Evolutionary conservation across 352 stramenopile species (phyloP).

Genomic region (Phytophthora pisi): DNA sequence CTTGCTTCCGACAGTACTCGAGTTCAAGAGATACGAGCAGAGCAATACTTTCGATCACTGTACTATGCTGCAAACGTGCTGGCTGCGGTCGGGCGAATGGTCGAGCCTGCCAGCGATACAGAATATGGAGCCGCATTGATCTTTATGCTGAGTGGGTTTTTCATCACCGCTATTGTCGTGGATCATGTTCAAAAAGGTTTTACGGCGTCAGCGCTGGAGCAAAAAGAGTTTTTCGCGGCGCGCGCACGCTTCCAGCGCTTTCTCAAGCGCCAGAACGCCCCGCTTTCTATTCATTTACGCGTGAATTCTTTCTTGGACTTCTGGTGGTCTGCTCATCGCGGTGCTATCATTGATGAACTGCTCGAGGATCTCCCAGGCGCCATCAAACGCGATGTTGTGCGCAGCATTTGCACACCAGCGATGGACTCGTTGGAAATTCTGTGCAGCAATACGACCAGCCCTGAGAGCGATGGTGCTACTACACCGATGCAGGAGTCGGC

Average conservation of each 20-base stretch:
- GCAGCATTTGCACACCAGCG: conserved; percentile 58
- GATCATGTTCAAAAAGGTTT: conserved; percentile 73
- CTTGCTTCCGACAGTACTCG: conserved; percentile 26
- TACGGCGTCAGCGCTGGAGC: conserved; percentile 65
- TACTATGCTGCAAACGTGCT: conserved; percentile 67
- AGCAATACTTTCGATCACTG: conserved; percentile 62
- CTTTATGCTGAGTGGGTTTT: conserved; percentile 74
- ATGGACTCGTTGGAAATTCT: conserved; percentile 53
- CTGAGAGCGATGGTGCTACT: not conserved
- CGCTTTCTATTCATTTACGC: conserved; percentile 53
- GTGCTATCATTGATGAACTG: conserved; percentile 65
- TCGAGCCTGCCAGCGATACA: conserved; percentile 54
- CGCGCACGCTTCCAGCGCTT: conserved; percentile 66
- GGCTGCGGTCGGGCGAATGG: conserved; percentile 44
- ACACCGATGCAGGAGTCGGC: conserved; percentile 3
- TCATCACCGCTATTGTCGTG: conserved; percentile 72
- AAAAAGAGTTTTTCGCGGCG: conserved; percentile 73
- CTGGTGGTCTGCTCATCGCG: conserved; percentile 70
- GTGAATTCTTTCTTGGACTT: conserved; percentile 76
- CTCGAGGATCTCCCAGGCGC: conserved; percentile 54
- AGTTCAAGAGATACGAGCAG: conserved; percentile 40
- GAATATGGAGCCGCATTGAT: conserved; percentile 54
- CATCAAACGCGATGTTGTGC: conserved; percentile 65
- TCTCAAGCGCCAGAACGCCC: conserved; percentile 62
- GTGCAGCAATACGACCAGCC: conserved; percentile 11